A percentile compares a stretch with the other conserved stretches of the same genome.
These are phyloP conservation scores for Oryza coarctata DNA, from an alignment of 176 grass and related monocot genomes.

Conservation along the genomic window DNA sequence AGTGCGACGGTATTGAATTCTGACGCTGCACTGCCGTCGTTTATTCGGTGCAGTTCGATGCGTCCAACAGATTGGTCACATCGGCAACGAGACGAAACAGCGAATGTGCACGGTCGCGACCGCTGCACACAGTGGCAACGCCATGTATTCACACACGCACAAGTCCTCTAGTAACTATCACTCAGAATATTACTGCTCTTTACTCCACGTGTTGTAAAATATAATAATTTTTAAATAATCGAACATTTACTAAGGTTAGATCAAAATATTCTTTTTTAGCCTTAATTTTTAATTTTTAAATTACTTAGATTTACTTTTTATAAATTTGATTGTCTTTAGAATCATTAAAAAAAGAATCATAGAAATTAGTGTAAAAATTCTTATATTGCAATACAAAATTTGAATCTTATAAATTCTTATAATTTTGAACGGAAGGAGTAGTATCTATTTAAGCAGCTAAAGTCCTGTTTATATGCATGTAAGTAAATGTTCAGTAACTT, in stretches of 20 bases:
- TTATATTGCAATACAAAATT: no score
- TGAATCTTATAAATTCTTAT: no score
- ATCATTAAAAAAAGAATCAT: no score
- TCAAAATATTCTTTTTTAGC: no score
- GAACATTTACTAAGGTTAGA: no score
- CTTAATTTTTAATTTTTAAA: no score
- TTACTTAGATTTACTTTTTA: no score
- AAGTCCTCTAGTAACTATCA: background rate
- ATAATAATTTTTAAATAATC: no score
- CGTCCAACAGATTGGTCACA: conserved; percentile 5
- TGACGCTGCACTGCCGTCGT: background rate
- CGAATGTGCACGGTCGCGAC: background rate
- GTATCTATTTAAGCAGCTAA: background rate
- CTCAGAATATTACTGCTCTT: background rate
- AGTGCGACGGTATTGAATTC: conserved; percentile 6
- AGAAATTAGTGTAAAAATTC: no score
- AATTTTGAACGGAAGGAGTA: no score
- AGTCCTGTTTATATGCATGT: background rate
- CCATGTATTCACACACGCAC: background rate
- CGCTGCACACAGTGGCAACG: background rate
- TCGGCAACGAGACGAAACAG: background rate
- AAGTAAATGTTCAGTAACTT: background rate
- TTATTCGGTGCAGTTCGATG: background rate
- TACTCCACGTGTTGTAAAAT: no score
- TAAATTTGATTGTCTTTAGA: no score